phyloP scores from a whole-genome alignment of 495 filamentous ascomycete species.

The Penicillium diatomitis region DNA sequence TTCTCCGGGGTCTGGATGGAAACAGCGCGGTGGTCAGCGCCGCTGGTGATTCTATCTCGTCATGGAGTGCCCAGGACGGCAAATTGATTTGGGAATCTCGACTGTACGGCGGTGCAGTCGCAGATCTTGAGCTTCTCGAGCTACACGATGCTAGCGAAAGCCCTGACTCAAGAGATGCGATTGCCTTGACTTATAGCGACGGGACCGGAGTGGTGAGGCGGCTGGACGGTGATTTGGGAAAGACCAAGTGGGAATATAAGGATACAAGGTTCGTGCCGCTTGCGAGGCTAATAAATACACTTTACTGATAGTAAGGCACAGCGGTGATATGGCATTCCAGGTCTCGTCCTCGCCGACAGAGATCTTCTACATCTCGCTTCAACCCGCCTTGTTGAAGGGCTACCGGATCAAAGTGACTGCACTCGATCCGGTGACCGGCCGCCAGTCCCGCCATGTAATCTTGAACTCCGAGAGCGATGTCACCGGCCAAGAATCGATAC shows the following conservation, averaged over 20 bases:
- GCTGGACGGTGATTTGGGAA: constrained; percentile 64
- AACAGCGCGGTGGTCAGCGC: constrained; percentile 66
- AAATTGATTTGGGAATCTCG: constrained; percentile 62
- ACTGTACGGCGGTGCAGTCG: constrained; percentile 47
- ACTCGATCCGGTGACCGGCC: constrained; percentile 62
- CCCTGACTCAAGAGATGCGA: constrained; percentile 51
- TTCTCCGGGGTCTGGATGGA: constrained; percentile 64
- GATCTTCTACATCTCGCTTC: constrained; percentile 69
- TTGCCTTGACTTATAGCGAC: constrained; percentile 54
- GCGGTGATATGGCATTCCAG: constrained; percentile 65
- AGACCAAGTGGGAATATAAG: constrained; percentile 65
- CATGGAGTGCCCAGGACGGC: constrained; percentile 81
- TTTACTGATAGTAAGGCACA: constrained; percentile 20
- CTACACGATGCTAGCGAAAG: constrained; percentile 46
- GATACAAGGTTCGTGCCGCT: constrained; percentile 43
- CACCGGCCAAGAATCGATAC: constrained; percentile 52
- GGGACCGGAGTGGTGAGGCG: constrained; percentile 50
- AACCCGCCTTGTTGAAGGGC: constrained; percentile 54
- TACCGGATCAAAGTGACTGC: constrained; percentile 65
- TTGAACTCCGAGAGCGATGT: constrained; percentile 69
- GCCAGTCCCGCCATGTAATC: constrained; percentile 51
- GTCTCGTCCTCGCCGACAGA: constrained; percentile 65
- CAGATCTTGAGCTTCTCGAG: constrained; percentile 73
- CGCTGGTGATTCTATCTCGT: constrained; percentile 52
- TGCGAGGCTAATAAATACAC: constrained; percentile 1